Conservation (phyloP, 139 green algal genomes). For the Desmodesmus armatus region DNA sequence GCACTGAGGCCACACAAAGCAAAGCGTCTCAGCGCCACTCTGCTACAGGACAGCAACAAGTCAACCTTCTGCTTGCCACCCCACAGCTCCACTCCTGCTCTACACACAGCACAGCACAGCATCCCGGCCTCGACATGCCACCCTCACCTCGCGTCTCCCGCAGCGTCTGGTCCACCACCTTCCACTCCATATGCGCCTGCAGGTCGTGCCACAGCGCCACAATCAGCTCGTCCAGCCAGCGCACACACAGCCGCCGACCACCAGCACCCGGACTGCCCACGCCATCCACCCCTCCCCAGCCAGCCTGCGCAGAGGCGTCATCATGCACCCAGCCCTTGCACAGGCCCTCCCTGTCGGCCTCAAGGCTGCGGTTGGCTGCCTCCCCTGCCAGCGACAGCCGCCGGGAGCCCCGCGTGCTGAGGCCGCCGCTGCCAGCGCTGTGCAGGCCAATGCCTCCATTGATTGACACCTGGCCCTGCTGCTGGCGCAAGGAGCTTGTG, state of each 20-base stretch:
- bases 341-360: slow-evolving; percentile 19
- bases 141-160: slow-evolving; percentile 26
- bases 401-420: background rate
- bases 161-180: slow-evolving; percentile 38
- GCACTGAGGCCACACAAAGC: background rate
- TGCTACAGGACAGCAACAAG: background rate
- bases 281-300: background rate
- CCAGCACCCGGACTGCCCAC: too few species aligned
- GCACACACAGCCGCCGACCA: slow-evolving; percentile 32
- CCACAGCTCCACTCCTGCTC: background rate
- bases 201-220: slow-evolving; percentile 42
- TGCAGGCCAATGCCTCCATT: background rate
- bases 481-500: background rate
- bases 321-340: background rate
- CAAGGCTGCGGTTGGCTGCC: background rate
- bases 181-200: slow-evolving; percentile 47
- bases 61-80: background rate
- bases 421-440: slow-evolving; percentile 7
- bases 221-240: slow-evolving; percentile 50
- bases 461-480: background rate
- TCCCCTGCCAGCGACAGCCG: slow-evolving; percentile 14
- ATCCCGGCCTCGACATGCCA: background rate
- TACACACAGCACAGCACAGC: background rate
- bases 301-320: slow-evolving; percentile 2
- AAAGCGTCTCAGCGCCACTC: background rate